Base-by-base conservation (phyloP, 768 basidiomycete species). In the Pisolithus marmoratus region DNA sequence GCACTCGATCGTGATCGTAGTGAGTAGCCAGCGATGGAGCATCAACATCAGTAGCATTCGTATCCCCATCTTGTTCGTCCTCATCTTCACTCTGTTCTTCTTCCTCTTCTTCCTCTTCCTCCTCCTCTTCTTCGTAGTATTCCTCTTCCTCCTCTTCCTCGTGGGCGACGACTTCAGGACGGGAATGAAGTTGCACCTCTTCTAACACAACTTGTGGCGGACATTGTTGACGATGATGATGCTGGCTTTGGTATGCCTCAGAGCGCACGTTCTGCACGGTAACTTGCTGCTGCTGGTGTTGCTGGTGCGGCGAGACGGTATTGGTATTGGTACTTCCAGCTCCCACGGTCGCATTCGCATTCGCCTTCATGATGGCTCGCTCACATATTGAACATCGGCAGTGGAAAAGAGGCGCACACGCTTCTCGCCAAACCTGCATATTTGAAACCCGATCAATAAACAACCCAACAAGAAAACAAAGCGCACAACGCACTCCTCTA, bases 361-460 rank as follows among this genome's bases (percentile, higher is more conserved):
- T 81, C 5, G 77, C 79, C 45, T 70, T 70, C 23, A 75, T 64
- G 63, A 80, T 76, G 8, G 87, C 81, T 23, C 87, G 80, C 55
- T 86, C 81, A 63, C 87, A 89, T 38, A 88, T 81, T n/a, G 74
- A 72, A 63, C 87, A 88, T 48, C 80, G 75, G 61, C 87, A 89
- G 41, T 84, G 81, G 61, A 83, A 89, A 40, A 89, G 57, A 0
- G 85, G 86, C 4, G 78, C 74, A 63, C 83, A 87, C 0, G 85
- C 87, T 53, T 88, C 85, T 37, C 84, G 75, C 87, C 87, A 89
- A 8, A 80, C 74, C 86, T 88, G 61, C 27, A 40, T 42, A 6
- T 22, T 11, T 26, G 17, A 17, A 22, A 3, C 31, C 56, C 31
- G 59, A 47, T 44, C 38, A 46, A 27, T 34, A 46, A 14, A 27